phyloP scores from a whole-genome alignment of 2,329 filamentous ascomycete species.

The Dothidotthia symphoricarpi region DNA sequence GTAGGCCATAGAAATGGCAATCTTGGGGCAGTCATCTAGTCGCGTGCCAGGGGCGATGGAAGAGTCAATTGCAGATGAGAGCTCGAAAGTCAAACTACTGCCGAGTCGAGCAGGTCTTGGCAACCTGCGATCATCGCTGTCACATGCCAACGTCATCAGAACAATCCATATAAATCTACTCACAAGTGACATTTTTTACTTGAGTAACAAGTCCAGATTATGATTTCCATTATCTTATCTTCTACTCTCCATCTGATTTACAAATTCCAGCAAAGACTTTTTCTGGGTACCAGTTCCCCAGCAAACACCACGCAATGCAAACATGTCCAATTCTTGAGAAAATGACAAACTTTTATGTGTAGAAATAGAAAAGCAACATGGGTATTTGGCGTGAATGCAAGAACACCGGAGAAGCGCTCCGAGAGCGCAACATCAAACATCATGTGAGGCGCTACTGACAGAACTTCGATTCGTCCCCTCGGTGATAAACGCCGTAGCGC shows the following conservation, averaged over 20 bases:
- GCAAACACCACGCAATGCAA: slow-evolving; percentile 8
- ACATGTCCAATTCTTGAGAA: neutral
- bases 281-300: neutral
- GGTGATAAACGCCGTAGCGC: slow-evolving; percentile 37
- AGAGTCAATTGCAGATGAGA: slow-evolving; percentile 3
- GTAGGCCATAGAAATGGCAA: slow-evolving; percentile 51
- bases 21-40: slow-evolving; percentile 45
- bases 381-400: slow-evolving; percentile 6
- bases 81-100: slow-evolving; percentile 10
- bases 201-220: neutral
- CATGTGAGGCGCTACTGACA: slow-evolving; percentile 37
- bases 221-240: neutral
- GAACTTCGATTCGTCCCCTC: slow-evolving; percentile 41
- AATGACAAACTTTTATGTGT: slow-evolving; percentile 10
- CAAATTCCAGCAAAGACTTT: slow-evolving; percentile 4
- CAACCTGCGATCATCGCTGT: neutral
- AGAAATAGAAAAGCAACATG: slow-evolving; percentile 2
- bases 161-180: no score
- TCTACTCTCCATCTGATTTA: neutral
- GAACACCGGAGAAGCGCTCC: slow-evolving; percentile 1
- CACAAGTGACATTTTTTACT: no score
- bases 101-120: slow-evolving; percentile 9
- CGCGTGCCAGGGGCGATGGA: slow-evolving; percentile 3
- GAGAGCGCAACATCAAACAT: slow-evolving; percentile 14
- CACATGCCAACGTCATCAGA: no score